Base-by-base conservation (phyloP, 2,329 filamentous ascomycete genomes). In the Tympanopsis confertula region DNA sequence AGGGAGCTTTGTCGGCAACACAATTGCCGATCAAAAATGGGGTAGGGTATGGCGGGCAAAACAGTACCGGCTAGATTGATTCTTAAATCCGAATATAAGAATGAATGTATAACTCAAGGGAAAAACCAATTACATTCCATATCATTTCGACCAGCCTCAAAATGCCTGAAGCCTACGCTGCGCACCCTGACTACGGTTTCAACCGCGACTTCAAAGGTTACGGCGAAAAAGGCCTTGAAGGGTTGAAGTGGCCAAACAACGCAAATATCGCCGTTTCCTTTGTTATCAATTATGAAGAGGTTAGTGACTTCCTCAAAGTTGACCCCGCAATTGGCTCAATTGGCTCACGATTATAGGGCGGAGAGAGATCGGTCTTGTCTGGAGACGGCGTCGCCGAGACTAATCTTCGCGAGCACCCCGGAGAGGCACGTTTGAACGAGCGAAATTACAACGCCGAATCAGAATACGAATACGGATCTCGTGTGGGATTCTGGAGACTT, bases 391-490 rank as follows among this genome's bases (percentile, higher is more conserved):
- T 56, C 18, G 52, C 50, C 19, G 61, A 65, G 44, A 50, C 51
- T 5, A 54, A 53, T 37, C 50, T 61, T 7, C 55, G 55, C 38
- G 61, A 69, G 42, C 61, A 64, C 41, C 51, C 58, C 1, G 51
- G 51, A 4, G 45, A 45, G 10, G 49, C 54, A 5, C 49, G 49
- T 13, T 48, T 58, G 46, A 61, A 63, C 40, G 63, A 65, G 44
- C 58, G 66, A 36, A 58, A 54, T 61, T 56, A 56, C 43, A 69
- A 64, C 42, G 57, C 57, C 37, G 67, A 71, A 49, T 58, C 55
- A 19, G 66, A 70, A 42, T 72, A 65, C 43, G 66, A 71, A 39
- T 71, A 71, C 44, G 65, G 68, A 22, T 59, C 59, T 17, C 58
- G 68, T 2, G 58, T 58, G 1, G 68, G 66, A 3, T 63, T 63